A percentile compares a stretch with the other conserved stretches of the same genome.
Conservation (phyloP, 352 stramenopile species). For the Peronospora farinosa region DNA sequence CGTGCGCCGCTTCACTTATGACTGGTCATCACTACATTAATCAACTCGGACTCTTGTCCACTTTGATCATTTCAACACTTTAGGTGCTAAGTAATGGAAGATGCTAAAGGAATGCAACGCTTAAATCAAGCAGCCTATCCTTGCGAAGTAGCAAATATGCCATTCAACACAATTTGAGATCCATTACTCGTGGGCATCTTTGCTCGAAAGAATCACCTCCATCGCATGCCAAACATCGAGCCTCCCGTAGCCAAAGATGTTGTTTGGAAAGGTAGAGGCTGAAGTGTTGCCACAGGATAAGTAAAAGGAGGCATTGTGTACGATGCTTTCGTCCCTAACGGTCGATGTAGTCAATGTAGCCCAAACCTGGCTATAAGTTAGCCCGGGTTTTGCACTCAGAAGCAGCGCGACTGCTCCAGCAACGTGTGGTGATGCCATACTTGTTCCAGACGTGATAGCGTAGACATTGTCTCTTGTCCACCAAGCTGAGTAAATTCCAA, state of each 20-base stretch:
- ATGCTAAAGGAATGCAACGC: no score
- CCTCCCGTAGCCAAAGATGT: constrained; percentile 27
- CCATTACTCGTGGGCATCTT: neutral
- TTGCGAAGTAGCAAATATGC: no score
- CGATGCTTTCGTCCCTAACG: constrained; percentile 5
- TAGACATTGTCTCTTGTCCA: constrained; percentile 35
- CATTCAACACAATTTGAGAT: neutral
- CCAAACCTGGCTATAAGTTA: constrained; percentile 31
- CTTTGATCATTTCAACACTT: no score
- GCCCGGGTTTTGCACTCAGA: constrained; percentile 25
- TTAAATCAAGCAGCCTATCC: no score
- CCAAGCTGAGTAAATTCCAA: constrained; percentile 31
- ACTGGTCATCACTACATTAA: no score
- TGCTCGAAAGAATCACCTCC: neutral
- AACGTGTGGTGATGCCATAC: constrained; percentile 43
- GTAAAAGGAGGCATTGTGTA: constrained; percentile 2
- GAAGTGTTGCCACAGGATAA: constrained; percentile 22
- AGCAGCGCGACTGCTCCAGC: constrained; percentile 40
- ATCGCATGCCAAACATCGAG: constrained; percentile 16
- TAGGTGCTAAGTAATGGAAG: no score
- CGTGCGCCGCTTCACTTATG: no score
- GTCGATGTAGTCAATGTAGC: constrained; percentile 5
- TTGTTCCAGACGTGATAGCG: constrained; percentile 36
- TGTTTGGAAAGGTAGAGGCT: constrained; percentile 25
- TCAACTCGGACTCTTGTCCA: no score